Base-by-base conservation (phyloP, 129 eudicot genomes). In the Rutidosis leptorrhynchoides region DNA sequence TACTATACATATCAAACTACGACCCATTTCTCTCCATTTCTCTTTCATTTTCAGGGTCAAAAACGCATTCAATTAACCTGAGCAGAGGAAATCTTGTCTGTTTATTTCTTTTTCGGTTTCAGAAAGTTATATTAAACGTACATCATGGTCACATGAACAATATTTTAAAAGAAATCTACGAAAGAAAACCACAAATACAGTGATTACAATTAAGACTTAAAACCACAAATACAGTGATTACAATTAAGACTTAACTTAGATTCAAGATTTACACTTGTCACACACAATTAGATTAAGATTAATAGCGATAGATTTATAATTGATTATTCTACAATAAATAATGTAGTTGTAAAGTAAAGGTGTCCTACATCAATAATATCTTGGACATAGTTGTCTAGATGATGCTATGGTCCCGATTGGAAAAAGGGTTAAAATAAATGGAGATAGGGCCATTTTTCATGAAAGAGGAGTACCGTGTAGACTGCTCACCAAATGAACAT, bases 331-430 rank as follows among this genome's bases (percentile, higher is more conserved):
- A 32, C 33, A 17, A 21, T 29, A 16, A 75, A 59, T 70, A 58
- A 59, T 75, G 0, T 67, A 75, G 79, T 75, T 67, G 69, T 75
- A 75, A 67, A 75, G 79, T 54, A 59, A 49, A 58, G 49, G 20
- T 57, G 79, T 46, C 73, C 73, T 29, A 67, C 67, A 58, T 74
- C 59, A 74, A 58, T 74, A 74, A 74, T 74, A 74, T 74, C 73
- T 67, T 74, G 73, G 73, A 58, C 74, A 67, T 58, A 67, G 74
- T 67, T 75, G 74, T 75, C 57, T 52, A 49, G 64, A 67, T 73
- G 74, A 67, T 75, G 79, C 69, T 69, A 59, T 75, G 79, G 79
- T 75, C 79, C 79, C 79, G 21, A 59, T 17, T 59, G 63, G 63
- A 33, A 75, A 74, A 74, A 75, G 40, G 40, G 74, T 59, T n/a